A percentile compares a stretch with the other conserved stretches of the same genome.
Evolutionary conservation across 2,329 filamentous ascomycete genomes (phyloP).

Genomic region (Madurella fahalii): DNA sequence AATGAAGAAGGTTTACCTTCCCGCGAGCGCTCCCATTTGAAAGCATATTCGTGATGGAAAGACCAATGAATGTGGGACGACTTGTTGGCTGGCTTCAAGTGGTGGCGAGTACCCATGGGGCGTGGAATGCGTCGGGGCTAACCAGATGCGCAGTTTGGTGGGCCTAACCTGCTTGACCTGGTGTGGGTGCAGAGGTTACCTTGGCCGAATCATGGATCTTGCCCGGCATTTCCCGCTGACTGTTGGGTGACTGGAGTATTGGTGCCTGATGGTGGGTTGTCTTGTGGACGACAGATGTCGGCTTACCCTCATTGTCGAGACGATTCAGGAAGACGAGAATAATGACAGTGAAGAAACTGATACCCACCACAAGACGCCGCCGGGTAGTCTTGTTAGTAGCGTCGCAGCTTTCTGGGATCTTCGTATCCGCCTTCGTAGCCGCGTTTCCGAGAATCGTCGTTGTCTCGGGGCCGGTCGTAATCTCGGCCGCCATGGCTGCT

Average conservation of each 20-base stretch:
- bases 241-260: not conserved
- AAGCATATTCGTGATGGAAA: not conserved
- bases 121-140: not conserved
- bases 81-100: not conserved
- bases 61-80: not conserved
- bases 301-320: constrained; percentile 30
- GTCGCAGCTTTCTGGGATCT: constrained; percentile 65
- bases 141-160: not conserved
- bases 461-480: constrained; percentile 46
- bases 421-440: constrained; percentile 78
- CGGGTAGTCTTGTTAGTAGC: constrained; percentile 49
- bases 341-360: constrained; percentile 28
- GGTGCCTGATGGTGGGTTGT: not conserved
- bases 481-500: constrained; percentile 40
- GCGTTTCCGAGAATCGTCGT: constrained; percentile 59
- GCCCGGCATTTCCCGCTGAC: constrained; percentile 1
- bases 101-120: not conserved
- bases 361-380: constrained; percentile 45
- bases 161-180: not conserved
- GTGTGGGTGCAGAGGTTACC: not conserved
- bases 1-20: not conserved
- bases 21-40: not conserved
- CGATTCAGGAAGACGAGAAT: constrained; percentile 23
- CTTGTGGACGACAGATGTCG: constrained; percentile 5
- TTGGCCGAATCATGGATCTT: not conserved